Evolutionary conservation across 441 rosid genomes (phyloP).

Genomic region (Codiaeum variegatum): DNA sequence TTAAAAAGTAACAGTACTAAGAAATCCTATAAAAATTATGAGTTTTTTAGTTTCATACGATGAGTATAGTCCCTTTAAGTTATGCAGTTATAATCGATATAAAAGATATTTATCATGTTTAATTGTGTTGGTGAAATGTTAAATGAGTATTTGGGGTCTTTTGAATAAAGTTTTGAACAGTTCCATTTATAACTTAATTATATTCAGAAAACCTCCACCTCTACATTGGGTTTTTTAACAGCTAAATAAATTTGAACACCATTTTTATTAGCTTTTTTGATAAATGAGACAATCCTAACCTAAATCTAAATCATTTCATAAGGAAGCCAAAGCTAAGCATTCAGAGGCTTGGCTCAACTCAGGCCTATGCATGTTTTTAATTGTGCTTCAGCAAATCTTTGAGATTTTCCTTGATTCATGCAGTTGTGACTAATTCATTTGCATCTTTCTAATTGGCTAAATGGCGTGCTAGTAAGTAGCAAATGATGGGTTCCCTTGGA

Average conservation of each 20-base stretch:
- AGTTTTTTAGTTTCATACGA: not conserved
- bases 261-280: not conserved
- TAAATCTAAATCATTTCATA: not conserved
- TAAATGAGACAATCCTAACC: not conserved
- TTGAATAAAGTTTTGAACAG: not conserved
- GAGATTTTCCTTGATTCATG: not conserved
- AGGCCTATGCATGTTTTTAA: not conserved
- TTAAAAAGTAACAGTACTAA: not conserved
- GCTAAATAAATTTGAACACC: not conserved
- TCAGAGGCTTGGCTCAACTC: not conserved
- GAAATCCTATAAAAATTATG: not conserved
- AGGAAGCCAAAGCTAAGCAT: not conserved
- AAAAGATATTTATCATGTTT: not conserved
- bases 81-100: not conserved
- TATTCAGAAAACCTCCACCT: not conserved
- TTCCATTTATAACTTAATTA: not conserved
- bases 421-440: not conserved
- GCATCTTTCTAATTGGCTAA: not conserved
- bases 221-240: not conserved
- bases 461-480: constrained; percentile 1
- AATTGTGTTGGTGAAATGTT: not conserved
- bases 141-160: too few relatives aligned
- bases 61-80: not conserved
- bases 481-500: constrained; percentile 7
- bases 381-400: not conserved